Evolutionary conservation across 257 asterid genomes (phyloP).

Genomic region (Euphrasia confusa): DNA sequence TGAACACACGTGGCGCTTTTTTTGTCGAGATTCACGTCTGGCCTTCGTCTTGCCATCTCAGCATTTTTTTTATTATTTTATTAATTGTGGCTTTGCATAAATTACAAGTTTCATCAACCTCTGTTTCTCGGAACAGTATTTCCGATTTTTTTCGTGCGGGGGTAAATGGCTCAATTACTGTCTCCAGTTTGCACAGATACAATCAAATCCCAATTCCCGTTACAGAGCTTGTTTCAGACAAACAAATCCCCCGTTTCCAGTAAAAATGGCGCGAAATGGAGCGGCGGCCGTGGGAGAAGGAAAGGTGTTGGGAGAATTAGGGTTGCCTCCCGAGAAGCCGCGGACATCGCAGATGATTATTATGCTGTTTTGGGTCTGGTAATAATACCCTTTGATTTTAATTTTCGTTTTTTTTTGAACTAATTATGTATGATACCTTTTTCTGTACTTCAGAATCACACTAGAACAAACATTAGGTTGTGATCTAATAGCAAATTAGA

Average conservation of each 20-base stretch:
- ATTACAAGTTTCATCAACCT: too few relatives aligned
- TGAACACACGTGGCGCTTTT: slow-evolving; percentile 43
- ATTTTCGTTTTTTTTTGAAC: not conserved
- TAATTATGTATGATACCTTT: not conserved
- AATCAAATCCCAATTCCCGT: slow-evolving; percentile 52
- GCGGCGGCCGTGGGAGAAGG: slow-evolving; percentile 40
- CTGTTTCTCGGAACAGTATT: too few relatives aligned
- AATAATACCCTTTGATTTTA: slow-evolving; percentile 16
- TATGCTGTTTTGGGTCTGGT: slow-evolving; percentile 86
- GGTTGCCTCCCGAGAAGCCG: slow-evolving; percentile 55
- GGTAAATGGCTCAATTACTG: slow-evolving; percentile 56
- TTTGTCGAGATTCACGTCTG: slow-evolving; percentile 38
- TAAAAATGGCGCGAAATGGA: slow-evolving; percentile 40
- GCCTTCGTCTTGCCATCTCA: slow-evolving; percentile 57
- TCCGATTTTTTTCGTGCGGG: not conserved
- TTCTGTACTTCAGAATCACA: not conserved
- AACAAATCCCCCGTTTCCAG: slow-evolving; percentile 33
- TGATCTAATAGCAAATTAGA: not conserved
- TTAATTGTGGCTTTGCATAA: too few relatives aligned
- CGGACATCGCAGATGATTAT: slow-evolving; percentile 74
- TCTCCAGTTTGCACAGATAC: slow-evolving; percentile 75
- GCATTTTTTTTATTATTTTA: slow-evolving; percentile 13
- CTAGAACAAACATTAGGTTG: not conserved
- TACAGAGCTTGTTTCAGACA: slow-evolving; percentile 39
- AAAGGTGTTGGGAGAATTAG: slow-evolving; percentile 45